Conservation (phyloP, 306 rosid genomes). For the Pyrus betulifolia region DNA sequence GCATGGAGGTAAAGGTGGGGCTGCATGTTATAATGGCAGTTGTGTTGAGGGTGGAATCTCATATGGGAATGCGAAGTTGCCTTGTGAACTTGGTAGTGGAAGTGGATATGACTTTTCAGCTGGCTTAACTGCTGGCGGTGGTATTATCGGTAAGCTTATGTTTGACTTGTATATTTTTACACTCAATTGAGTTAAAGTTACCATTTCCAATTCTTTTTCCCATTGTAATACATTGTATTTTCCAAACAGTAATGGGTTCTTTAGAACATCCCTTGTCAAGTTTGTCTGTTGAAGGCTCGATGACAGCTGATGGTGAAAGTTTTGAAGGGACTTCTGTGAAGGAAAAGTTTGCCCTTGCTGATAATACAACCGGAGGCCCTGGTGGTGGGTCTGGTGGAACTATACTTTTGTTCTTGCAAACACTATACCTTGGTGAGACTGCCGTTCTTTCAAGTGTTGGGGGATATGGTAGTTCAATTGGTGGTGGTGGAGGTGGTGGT, state of each 20-base stretch:
- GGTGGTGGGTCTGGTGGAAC: slow-evolving; percentile 99
- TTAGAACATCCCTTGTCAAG: slow-evolving; percentile 78
- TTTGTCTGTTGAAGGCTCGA: slow-evolving; percentile 67
- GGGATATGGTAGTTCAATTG: slow-evolving; percentile 58
- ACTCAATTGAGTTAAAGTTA: neutral
- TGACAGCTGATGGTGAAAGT: slow-evolving; percentile 72
- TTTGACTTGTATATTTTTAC: neutral
- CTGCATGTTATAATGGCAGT: slow-evolving; percentile 40
- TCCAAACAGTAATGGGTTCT: slow-evolving; percentile 78
- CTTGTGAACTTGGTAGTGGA: slow-evolving; percentile 99
- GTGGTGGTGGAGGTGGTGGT: slow-evolving; percentile 95
- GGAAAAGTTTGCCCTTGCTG: slow-evolving; percentile 15
- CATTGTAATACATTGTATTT: slow-evolving; percentile 9
- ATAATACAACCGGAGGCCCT: slow-evolving; percentile 50
- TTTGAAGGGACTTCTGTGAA: slow-evolving; percentile 32
- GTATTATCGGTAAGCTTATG: slow-evolving; percentile 68
- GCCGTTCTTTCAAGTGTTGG: slow-evolving; percentile 84
- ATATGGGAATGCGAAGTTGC: slow-evolving; percentile 67
- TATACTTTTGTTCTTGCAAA: slow-evolving; percentile 68
- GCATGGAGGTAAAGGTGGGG: slow-evolving; percentile 94
- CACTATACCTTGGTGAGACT: slow-evolving; percentile 50
- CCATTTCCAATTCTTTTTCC: neutral
- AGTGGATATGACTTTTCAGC: slow-evolving; percentile 61
- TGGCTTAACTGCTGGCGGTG: slow-evolving; percentile 83
- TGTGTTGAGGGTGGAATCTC: slow-evolving; percentile 73